Evolutionary conservation across 179 eudicot species (phyloP), one percentile per base, ranked within the genome.

Genomic region (Amaranthus tricolor): DNA sequence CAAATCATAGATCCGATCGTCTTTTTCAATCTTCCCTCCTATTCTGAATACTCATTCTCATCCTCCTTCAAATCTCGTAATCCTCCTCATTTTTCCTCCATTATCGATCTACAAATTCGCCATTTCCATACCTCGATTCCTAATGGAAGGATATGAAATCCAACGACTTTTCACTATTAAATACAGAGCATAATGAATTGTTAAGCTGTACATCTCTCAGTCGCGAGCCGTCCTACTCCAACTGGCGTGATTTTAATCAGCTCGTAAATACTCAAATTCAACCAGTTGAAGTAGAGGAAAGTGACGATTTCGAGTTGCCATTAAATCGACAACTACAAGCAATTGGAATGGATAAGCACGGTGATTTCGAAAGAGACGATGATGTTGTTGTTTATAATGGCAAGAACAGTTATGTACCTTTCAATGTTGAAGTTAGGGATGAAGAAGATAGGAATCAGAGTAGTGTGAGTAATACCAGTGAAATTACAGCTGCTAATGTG

Each of bases 401-500:
- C 60, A 68, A 68, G 69, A 77, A 59, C 58, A 81, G 63, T 59
- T 75, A 80, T 62, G 80, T 65, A 47, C 79, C 88, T 1, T 90
- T 90, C 47, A 79, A 84, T 62, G 82, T 90, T 17, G 91, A 90
- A 74, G 76, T 77, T 68, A 78, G 72, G 54, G 50, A 60, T 53
- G 68, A 14, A 21, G 79, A 58, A 52, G 78, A 74, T 55, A 19
- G 10, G 57, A 77, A 17, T 62, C 55, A 63, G 51, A 51, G 57
- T 74, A 45, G 15, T 61, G 74, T 21, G 67, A 73, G 56, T 57
- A 19, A 55, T 21, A 82, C 82, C 73, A 83, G 65, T 69, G 68
- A 80, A 31, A 62, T 90, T 44, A 76, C 94, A 19, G 79, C 84
- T 49, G 89, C 91, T 51, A 89, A 92, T 85, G 86, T 94, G 80